Evolutionary conservation across 2,329 filamentous ascomycete genomes (phyloP).

Genomic region (Amphichorda felina): DNA sequence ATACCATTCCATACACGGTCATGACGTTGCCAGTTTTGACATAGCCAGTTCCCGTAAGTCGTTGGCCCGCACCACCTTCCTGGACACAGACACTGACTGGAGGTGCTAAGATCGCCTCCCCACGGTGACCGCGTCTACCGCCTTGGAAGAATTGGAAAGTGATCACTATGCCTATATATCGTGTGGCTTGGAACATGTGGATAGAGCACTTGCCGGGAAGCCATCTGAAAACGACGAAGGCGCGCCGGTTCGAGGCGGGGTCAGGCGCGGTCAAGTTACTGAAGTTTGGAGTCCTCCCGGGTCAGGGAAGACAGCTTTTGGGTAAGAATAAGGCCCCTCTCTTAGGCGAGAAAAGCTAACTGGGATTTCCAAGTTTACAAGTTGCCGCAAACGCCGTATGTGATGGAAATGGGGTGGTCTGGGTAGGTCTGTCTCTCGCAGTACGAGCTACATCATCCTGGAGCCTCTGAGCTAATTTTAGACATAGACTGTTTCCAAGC

Average conservation of each 20-base stretch:
- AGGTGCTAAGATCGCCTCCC: constrained; percentile 53
- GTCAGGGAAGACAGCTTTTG: constrained; percentile 72
- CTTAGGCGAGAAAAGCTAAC: not conserved
- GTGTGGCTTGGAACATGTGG: constrained; percentile 42
- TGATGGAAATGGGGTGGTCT: constrained; percentile 54
- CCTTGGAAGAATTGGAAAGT: constrained; percentile 46
- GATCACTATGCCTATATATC: constrained; percentile 38
- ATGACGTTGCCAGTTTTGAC: constrained; percentile 50
- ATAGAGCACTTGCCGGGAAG: constrained; percentile 26
- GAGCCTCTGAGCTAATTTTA: constrained; percentile 2
- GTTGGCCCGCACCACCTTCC: constrained; percentile 5
- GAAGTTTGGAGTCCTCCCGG: constrained; percentile 86
- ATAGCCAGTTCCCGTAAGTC: constrained; percentile 36
- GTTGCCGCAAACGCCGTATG: constrained; percentile 51
- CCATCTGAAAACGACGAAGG: constrained; percentile 6
- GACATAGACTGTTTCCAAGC: constrained; percentile 35
- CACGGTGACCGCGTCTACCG: constrained; percentile 65
- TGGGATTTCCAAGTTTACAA: constrained; percentile 49
- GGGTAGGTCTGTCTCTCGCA: constrained; percentile 57
- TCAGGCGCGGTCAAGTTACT: constrained; percentile 66
- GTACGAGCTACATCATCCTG: not conserved
- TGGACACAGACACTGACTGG: constrained; percentile 1
- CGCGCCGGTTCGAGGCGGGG: constrained; percentile 32
- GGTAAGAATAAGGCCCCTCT: constrained; percentile 37
- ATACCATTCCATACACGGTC: constrained; percentile 46